phyloP scores from a whole-genome alignment of 257 asterid genomes.

The Nicotiana obtusifolia region DNA sequence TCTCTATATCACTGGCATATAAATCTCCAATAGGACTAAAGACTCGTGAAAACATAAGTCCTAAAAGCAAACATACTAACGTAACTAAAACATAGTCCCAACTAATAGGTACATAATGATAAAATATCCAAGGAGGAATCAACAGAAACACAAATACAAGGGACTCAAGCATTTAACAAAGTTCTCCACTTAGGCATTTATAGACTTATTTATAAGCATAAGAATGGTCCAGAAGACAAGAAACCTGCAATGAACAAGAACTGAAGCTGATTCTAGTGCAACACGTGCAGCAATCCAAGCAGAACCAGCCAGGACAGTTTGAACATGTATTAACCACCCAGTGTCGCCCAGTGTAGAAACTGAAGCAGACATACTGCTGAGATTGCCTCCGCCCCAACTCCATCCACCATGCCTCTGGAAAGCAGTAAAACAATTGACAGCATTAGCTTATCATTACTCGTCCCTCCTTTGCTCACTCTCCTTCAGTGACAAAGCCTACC shows the following conservation, averaged over 20 bases:
- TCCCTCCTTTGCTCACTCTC: background rate
- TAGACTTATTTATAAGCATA: background rate
- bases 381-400: conserved; percentile 98
- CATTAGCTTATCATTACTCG: background rate
- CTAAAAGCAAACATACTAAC: background rate
- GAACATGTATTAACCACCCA: conserved; percentile 97
- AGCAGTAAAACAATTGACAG: conserved; percentile 11
- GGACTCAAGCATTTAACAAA: background rate
- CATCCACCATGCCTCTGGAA: conserved; percentile 93
- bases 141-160: background rate
- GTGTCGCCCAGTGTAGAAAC: conserved; percentile 96
- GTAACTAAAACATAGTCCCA: background rate
- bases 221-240: conserved; percentile 13
- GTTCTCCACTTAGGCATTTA: background rate
- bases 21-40: background rate
- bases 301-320: conserved; percentile 93
- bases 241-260: conserved; percentile 98
- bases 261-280: conserved; percentile 90
- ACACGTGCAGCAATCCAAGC: conserved; percentile 99
- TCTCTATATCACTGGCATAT: background rate
- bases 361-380: conserved; percentile 99
- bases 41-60: background rate
- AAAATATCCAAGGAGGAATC: background rate
- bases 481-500: background rate
- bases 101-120: background rate